Percentiles rank a stretch among this genome's conserved stretches.
These are phyloP conservation scores for Nigrograna mackinnonii DNA, from an alignment of 2,329 filamentous ascomycete genomes.

Conservation along the genomic window DNA sequence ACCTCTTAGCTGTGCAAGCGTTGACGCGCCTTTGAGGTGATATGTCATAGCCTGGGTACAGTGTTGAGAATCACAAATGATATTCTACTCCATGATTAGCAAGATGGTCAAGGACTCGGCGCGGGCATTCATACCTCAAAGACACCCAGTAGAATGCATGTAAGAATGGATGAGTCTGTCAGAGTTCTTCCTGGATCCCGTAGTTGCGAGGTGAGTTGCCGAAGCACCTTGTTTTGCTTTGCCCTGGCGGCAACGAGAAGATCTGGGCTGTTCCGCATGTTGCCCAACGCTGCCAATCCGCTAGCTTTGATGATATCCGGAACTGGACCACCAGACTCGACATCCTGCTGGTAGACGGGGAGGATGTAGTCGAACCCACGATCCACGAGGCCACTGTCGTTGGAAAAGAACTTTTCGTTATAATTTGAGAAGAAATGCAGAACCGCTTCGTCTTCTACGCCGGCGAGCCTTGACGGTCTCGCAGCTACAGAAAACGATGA, in stretches of 20 bases:
- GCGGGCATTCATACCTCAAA: slow-evolving; percentile 13
- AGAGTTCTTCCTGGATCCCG: slow-evolving; percentile 13
- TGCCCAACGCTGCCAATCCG: slow-evolving; percentile 17
- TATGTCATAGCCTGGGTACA: slow-evolving; percentile 10
- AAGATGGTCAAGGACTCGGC: background rate
- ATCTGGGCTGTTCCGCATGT: slow-evolving; percentile 9
- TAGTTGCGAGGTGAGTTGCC: slow-evolving; percentile 12
- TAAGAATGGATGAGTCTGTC: slow-evolving; percentile 17
- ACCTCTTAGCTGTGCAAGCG: slow-evolving; percentile 12
- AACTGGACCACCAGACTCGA: slow-evolving; percentile 10
- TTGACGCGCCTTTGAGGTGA: slow-evolving; percentile 18
- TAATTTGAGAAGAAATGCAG: slow-evolving; percentile 16
- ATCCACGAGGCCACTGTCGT: background rate
- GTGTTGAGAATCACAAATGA: slow-evolving; percentile 6
- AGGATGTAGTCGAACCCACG: slow-evolving; percentile 17
- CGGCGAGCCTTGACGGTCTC: slow-evolving; percentile 11
- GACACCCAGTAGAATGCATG: slow-evolving; percentile 14
- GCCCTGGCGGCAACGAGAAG: slow-evolving; percentile 14
- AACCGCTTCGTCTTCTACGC: slow-evolving; percentile 16
- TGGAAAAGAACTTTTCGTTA: slow-evolving; percentile 15
- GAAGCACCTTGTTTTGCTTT: slow-evolving; percentile 14
- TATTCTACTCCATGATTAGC: slow-evolving; percentile 8
- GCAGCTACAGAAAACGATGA: background rate
- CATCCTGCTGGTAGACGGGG: slow-evolving; percentile 11
- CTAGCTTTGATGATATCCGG: slow-evolving; percentile 17